Conservation (phyloP, 495 filamentous ascomycete genomes). For the Neurospora sp. region DNA sequence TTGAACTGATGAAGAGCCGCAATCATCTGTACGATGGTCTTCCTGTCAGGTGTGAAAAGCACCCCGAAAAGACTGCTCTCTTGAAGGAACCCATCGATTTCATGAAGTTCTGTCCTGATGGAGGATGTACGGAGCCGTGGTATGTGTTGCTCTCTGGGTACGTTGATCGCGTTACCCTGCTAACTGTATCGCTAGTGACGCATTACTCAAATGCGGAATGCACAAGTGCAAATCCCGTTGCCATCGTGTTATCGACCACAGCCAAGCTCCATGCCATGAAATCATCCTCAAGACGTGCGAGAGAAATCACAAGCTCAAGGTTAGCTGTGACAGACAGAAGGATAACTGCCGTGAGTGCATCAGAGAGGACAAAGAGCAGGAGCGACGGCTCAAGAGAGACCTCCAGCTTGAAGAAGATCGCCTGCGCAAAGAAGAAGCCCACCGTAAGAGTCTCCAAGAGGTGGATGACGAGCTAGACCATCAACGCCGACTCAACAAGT, state of each 20-base stretch:
- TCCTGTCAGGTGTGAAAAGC: slow-evolving; percentile 57
- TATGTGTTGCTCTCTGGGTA: slow-evolving; percentile 21
- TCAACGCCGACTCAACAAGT: slow-evolving; percentile 37
- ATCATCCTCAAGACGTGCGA: slow-evolving; percentile 40
- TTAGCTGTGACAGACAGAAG: slow-evolving; percentile 20
- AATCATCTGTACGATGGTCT: slow-evolving; percentile 59
- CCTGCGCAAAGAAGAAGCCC: slow-evolving; percentile 37
- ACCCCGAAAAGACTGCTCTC: slow-evolving; percentile 41
- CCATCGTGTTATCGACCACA: slow-evolving; percentile 58
- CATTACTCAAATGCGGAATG: slow-evolving; percentile 47
- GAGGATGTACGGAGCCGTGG: slow-evolving; percentile 62
- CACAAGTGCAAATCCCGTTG: slow-evolving; percentile 55
- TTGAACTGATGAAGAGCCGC: slow-evolving; percentile 43
- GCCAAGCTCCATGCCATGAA: slow-evolving; percentile 46
- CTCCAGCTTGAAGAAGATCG: slow-evolving; percentile 44
- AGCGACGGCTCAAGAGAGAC: slow-evolving; percentile 38
- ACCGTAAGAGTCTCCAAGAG: slow-evolving; percentile 40
- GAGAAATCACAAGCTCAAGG: slow-evolving; percentile 37
- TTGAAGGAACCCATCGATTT: slow-evolving; percentile 46
- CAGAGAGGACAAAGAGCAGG: slow-evolving; percentile 35
- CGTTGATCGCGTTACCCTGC: not conserved
- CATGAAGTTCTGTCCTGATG: slow-evolving; percentile 49
- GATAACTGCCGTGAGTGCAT: slow-evolving; percentile 41
- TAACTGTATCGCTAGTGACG: slow-evolving; percentile 25
- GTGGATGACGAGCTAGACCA: slow-evolving; percentile 49